Evolutionary conservation across 495 filamentous ascomycete species (phyloP).

Genomic region (Penicillium egyptiacum): DNA sequence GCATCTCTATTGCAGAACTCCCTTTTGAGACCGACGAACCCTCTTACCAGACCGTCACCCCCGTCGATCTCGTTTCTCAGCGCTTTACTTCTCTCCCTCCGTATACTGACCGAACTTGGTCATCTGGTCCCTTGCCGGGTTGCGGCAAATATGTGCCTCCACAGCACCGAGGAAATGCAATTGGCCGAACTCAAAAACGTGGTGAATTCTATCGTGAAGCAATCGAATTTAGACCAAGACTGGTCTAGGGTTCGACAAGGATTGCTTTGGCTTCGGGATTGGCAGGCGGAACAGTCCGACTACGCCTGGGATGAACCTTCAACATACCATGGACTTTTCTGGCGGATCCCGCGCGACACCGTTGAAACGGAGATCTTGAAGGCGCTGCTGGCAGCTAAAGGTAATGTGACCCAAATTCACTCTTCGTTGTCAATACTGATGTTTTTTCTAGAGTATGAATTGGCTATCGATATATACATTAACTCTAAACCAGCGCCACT

Average conservation of each 20-base stretch:
- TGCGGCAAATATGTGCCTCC: constrained; percentile 43
- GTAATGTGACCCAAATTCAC: constrained; percentile 43
- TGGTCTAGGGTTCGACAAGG: constrained; percentile 67
- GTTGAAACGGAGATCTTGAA: constrained; percentile 77
- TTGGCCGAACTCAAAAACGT: constrained; percentile 61
- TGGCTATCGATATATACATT: constrained; percentile 70
- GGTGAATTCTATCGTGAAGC: constrained; percentile 53
- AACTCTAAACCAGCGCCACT: constrained; percentile 50
- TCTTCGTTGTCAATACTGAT: constrained; percentile 16
- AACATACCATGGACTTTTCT: constrained; percentile 63
- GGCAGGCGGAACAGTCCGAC: constrained; percentile 57
- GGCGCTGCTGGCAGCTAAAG: constrained; percentile 64
- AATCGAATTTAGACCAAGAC: constrained; percentile 59
- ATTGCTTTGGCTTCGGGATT: constrained; percentile 79
- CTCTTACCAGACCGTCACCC: constrained; percentile 64
- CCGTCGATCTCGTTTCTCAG: constrained; percentile 63
- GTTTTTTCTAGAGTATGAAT: constrained; percentile 55
- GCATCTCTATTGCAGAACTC: constrained; percentile 52
- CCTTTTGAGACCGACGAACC: constrained; percentile 62
- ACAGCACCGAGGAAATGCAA: constrained; percentile 61
- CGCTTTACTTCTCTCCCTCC: constrained; percentile 66
- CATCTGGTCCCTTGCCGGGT: constrained; percentile 58
- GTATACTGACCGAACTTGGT: constrained; percentile 60
- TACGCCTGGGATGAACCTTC: constrained; percentile 24
- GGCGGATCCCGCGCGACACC: constrained; percentile 58